phyloP scores from a whole-genome alignment of 768 basidiomycete species.

The Mycena chlorophos region DNA sequence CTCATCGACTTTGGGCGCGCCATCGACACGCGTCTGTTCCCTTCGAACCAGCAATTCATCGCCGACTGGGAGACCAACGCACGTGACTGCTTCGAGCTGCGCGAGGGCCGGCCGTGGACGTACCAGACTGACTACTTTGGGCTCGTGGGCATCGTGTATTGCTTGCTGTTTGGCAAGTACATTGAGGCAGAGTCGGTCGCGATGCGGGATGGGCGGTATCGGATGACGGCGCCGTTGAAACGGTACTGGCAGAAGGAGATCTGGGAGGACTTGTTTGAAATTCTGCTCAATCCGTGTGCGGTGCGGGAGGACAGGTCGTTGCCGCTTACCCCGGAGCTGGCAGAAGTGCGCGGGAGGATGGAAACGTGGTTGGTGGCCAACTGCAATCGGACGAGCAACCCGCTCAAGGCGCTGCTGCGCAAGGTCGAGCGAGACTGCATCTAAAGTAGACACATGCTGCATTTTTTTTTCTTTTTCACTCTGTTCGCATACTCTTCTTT shows the following conservation, averaged over 20 bases:
- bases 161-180: slow-evolving; percentile 96
- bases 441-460: slow-evolving; percentile 17
- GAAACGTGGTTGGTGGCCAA: slow-evolving; percentile 84
- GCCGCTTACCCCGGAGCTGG: slow-evolving; percentile 74
- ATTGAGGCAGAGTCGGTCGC: slow-evolving; percentile 71
- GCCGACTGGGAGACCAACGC: slow-evolving; percentile 90
- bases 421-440: slow-evolving; percentile 67
- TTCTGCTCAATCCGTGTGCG: slow-evolving; percentile 79
- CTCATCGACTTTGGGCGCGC: slow-evolving; percentile 98
- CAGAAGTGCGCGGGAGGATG: slow-evolving; percentile 71
- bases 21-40: slow-evolving; percentile 84
- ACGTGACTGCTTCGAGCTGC: slow-evolving; percentile 89
- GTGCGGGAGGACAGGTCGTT: slow-evolving; percentile 57
- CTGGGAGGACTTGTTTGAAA: slow-evolving; percentile 82
- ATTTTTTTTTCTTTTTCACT: neutral
- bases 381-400: slow-evolving; percentile 81
- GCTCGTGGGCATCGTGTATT: slow-evolving; percentile 91
- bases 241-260: slow-evolving; percentile 93
- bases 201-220: slow-evolving; percentile 47
- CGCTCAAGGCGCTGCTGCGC: slow-evolving; percentile 78
- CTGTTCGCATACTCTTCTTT: neutral
- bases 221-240: slow-evolving; percentile 77
- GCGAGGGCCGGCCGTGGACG: slow-evolving; percentile 83
- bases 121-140: slow-evolving; percentile 97
- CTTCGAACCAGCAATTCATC: slow-evolving; percentile 73